Base-by-base conservation (phyloP, 163 green algal species). In the Chloromonas sp. region DNA sequence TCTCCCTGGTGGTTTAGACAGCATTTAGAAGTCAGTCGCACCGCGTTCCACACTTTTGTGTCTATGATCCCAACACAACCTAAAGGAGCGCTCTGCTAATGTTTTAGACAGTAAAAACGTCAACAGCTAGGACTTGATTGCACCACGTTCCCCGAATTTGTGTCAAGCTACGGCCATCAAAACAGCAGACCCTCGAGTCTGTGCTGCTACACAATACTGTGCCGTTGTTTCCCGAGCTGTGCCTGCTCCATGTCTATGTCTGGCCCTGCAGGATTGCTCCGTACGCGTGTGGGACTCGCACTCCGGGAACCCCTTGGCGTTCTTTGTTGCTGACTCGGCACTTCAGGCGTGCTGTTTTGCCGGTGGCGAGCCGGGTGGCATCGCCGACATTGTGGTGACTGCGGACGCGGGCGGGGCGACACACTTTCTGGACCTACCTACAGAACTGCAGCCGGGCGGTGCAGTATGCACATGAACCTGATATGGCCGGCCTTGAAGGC, bases 271-370 rank as follows among this genome's bases (percentile, higher is more conserved):
- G 87, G 93, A 96, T 87, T 86, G 84, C 60, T 96, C 94, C 0
- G 92, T 89, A 0, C 89, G 94, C 0, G 82, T 96, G 62, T 97
- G 94, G 94, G 87, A 93, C 81, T 76, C 93, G 60, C 74, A 57
- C 78, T 70, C 83, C 0, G 90, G 87, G 58, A 79, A 81, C 14
- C 61, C 90, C 70, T 79, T 88, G 5, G 93, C 87, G 2, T 89
- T 95, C 61, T 95, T 96, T 84, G 84, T 93, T 71, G 87, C 88
- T 0, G 92, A 95, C 85, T 87, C 85, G 1, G 89, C 86, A 5
- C 84, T 95, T 66, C 94, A 88, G 0, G 86, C 87, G 74, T 85
- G 87, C 36, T 81, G 70, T 13, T 92, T 92, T 79, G 86, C 88
- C 60, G 87, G 86, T 58, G 79, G 1, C 8, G 81, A 74, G 5